Base-by-base conservation (phyloP, 495 filamentous ascomycete genomes). In the Neurospora sublineolata region DNA sequence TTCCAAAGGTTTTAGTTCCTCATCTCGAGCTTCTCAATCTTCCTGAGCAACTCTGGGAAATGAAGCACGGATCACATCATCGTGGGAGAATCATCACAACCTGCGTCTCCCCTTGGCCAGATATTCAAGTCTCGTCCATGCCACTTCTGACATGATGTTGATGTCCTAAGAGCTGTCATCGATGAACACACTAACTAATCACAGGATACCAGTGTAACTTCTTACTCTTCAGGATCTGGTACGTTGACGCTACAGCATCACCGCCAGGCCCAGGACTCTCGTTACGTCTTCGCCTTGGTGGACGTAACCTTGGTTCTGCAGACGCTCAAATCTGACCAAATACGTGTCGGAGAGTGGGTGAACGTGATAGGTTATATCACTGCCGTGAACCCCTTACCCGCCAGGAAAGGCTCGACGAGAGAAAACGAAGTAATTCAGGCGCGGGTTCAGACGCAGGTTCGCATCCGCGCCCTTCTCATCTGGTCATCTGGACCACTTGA, bases 311-410 rank as follows among this genome's bases (percentile, higher is more conserved):
- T 92, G 30, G 77, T 97, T 18, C 83, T 97, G 5, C 86, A 88
- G 70, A 83, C 81, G 23, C 75, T 94, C 71, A 88, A 88, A 27
- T 78, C 85, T 37, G 87, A 90, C 69, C 88, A 92, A 37, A 84
- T 89, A 70, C 84, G 88, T 46, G 82, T 91, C 68, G 95, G 95
- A n/a, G 87, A 91, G 67, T 99, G 95, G 95, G 78, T 97, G 23
- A 95, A 97, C 79, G 86, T 97, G 0, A 86, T 97, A 69, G 95
- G 94, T 3, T 97, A 97, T 79, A 84, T 96, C 41, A 80, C 84
- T 76, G 74, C 73, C 58, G 69, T 72, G 69, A 67, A 75, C 41
- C 68, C 72, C 70, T 71, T 41, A 67, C 20, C 75, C 73, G 70
- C 68, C 69, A 40, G 40, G 36, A 75, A 70, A 67, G 41, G 9